Evolutionary conservation across 345 rosid genomes (phyloP), one percentile per base, ranked within the genome.

Genomic region (Eucalyptus curtisii): DNA sequence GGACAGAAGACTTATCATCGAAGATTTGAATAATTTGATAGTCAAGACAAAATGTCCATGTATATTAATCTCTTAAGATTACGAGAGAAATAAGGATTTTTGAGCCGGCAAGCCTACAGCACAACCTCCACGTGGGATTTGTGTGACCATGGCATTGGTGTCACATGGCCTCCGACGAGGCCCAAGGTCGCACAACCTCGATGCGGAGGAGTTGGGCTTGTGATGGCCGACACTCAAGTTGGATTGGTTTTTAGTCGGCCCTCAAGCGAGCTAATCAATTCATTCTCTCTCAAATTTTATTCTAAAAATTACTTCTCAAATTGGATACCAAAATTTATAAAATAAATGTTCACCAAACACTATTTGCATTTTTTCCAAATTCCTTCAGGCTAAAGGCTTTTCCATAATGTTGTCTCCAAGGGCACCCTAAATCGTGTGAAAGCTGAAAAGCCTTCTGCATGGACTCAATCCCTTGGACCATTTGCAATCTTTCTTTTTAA

Each of bases 291-390:
- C 9, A 15, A 15, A 31, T 68, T 68, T 66, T 66, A 14, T 66
- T 66, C 37, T 0, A 31, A 31, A 66, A 16, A 4, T 31, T 68
- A 68, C 24, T 68, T 68, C 5, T 68, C 6, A 31, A 19, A 31
- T 66, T 16, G 9, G 20, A 68, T 16, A 31, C 3, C 80, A 68
- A 68, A 68, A 33, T 68, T 31, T 8, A 20, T 15, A 31, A 64
- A 14, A 64, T 13, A 64, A 15, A 66, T 16, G 42, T 33, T 66
- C 11, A 16, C 6, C 13, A 17, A 71, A 33, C 7, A 0, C 81
- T 9, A 71, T 17, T 17, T 19, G 13, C 0, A 0, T 71, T 17
- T 33, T 0, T 0, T 19, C 25, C 40, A 71, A 33, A 33, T 31
- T 71, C 42, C 24, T 68, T 68, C 4, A 0, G 13, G 19, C 10